Evolutionary conservation across 2,329 filamentous ascomycete species (phyloP).

Genomic region (Nigrograna mackinnonii): DNA sequence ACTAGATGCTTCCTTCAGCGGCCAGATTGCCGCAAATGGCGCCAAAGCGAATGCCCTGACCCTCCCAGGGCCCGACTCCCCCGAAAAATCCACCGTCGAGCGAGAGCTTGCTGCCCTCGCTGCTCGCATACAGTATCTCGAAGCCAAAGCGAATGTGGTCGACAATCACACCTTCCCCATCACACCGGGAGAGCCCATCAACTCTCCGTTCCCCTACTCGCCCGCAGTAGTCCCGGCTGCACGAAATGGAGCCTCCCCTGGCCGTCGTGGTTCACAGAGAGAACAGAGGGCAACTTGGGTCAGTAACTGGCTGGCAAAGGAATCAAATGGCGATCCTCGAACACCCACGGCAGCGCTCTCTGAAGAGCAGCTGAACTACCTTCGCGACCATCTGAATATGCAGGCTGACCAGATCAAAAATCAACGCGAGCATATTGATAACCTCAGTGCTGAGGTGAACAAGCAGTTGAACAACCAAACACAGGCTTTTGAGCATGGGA

Average conservation of each 20-base stretch:
- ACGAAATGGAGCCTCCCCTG: constrained; percentile 34
- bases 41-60: constrained; percentile 59
- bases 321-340: constrained; percentile 52
- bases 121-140: constrained; percentile 77
- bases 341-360: constrained; percentile 62
- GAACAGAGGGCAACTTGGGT: constrained; percentile 48
- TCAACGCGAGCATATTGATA: constrained; percentile 83
- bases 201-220: constrained; percentile 60
- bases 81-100: constrained; percentile 79
- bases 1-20: constrained; percentile 48
- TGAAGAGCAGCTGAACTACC: constrained; percentile 80
- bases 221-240: constrained; percentile 52
- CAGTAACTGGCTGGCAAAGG: constrained; percentile 57
- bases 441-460: constrained; percentile 82
- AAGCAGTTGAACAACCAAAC: constrained; percentile 86
- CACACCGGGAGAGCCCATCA: constrained; percentile 72
- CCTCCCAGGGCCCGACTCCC: constrained; percentile 75
- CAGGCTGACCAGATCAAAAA: constrained; percentile 90
- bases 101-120: constrained; percentile 79
- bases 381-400: constrained; percentile 89
- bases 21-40: constrained; percentile 55
- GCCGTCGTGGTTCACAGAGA: constrained; percentile 35
- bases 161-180: constrained; percentile 69
- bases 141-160: constrained; percentile 71
- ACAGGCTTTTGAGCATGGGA: constrained; percentile 72